Evolutionary conservation across 306 rosid species (phyloP), one percentile per base, ranked within the genome.

Genomic region (Corylus heterophylla): DNA sequence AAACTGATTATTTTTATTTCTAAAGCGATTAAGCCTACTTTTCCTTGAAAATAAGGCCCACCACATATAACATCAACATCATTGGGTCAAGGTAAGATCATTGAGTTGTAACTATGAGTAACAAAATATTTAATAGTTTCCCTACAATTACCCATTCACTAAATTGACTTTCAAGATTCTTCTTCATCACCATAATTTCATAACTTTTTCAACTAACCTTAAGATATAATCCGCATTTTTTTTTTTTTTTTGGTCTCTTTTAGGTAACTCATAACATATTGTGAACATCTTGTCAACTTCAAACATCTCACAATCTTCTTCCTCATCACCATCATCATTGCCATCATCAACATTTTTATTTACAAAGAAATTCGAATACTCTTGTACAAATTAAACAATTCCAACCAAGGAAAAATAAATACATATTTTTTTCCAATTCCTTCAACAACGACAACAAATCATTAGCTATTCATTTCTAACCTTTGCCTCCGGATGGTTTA

Each of bases 151-250:
- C 98, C 85, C n/a, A 94, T 71, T 49, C 89, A 89, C 1, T 78
- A 80, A 1, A 89, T 73, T 42, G 98, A 97, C 81, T 94, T 97
- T 97, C 97, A 94, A 1, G 94, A 69, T 66, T 94, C 97, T 39
- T 55, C 89, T 3, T 35, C 39, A 2, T 35, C 39, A 6, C 82
- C 85, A 52, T 88, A 14, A 11, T 73, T 22, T 22, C 96, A 74
- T 94, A 92, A 5, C 96, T 93, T 74, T 89, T 92, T 97, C 98
- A 94, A 2, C 66, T 73, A 71, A 94, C 90, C 93, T 92, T 92
- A 6, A 92, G 87, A 74, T 87, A 76, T 67, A 90, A 79, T 50
- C 88, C 89, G 9, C 68, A 77, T 64, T 88, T 63, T 0, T 80
- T 22, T 22, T 22, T 18, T 29, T 56, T 2, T 35, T 35, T 35